Conservation (phyloP, 305 asterid species). For the Stenogyne calaminthoides region DNA sequence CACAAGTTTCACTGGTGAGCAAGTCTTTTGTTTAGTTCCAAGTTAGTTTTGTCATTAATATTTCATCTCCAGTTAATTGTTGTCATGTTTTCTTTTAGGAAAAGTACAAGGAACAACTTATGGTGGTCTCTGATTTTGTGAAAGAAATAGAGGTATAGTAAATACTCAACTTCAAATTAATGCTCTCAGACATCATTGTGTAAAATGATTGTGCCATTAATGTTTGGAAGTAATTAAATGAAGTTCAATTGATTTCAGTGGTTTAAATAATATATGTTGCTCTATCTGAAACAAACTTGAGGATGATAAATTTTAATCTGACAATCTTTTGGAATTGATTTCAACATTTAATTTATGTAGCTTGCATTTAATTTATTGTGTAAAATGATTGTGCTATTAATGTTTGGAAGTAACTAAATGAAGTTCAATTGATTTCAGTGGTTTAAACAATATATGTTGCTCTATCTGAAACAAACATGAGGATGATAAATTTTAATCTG, state of each 20-base stretch:
- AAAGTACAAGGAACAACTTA: conserved; percentile 62
- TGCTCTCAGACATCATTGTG: conserved; percentile 1
- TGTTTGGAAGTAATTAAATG: conserved; percentile 14
- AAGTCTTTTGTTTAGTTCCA: conserved; percentile 1
- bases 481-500: not conserved
- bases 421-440: conserved; percentile 1
- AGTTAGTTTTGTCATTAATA: conserved; percentile 11
- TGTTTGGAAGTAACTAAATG: conserved; percentile 12
- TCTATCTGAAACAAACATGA: not conserved
- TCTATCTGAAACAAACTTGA: not conserved
- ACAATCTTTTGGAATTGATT: not conserved
- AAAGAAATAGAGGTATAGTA: conserved; percentile 68
- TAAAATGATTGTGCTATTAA: not conserved
- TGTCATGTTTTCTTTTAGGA: conserved; percentile 49
- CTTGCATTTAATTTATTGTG: not conserved
- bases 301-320: not conserved
- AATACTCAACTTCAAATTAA: not conserved
- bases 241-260: conserved; percentile 1
- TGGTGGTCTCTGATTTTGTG: conserved; percentile 55
- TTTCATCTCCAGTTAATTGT: conserved; percentile 16
- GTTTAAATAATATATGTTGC: not conserved
- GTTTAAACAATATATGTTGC: not conserved
- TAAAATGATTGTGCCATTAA: not conserved
- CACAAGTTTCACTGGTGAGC: conserved; percentile 41
- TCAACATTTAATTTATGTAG: not conserved